Conservation (phyloP, 176 grass and related monocot genomes). For the Oryza glumipatula region DNA sequence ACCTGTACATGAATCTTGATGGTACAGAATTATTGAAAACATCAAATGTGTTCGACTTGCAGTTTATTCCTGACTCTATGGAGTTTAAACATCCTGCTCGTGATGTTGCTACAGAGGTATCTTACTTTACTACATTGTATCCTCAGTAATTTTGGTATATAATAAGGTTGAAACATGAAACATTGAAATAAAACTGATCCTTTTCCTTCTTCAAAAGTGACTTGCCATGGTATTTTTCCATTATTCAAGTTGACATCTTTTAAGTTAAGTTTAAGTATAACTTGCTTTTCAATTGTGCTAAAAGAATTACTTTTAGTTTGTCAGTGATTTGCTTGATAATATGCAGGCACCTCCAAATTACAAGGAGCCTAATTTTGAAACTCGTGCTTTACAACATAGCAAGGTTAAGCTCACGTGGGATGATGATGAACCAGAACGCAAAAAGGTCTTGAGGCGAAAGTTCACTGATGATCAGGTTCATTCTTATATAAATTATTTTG, state of each 20-base stretch:
- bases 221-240: not conserved
- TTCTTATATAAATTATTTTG: constrained; percentile 6
- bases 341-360: constrained; percentile 66
- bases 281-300: not conserved
- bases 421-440: constrained; percentile 84
- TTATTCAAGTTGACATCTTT: not conserved
- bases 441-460: constrained; percentile 71
- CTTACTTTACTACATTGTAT: constrained; percentile 31
- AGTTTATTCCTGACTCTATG: constrained; percentile 78
- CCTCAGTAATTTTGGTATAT: not conserved
- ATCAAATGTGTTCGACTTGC: constrained; percentile 82
- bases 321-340: constrained; percentile 24
- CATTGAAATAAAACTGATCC: not conserved
- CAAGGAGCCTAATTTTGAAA: constrained; percentile 82
- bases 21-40: constrained; percentile 82
- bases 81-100: constrained; percentile 72
- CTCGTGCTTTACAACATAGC: constrained; percentile 84
- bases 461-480: constrained; percentile 85
- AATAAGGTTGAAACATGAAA: not conserved
- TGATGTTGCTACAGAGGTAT: constrained; percentile 78
- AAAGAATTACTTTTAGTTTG: constrained; percentile 7
- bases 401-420: constrained; percentile 88
- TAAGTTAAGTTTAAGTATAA: not conserved
- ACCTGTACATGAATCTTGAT: constrained; percentile 83
- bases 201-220: not conserved